These are phyloP conservation scores for Aspergillus sparsus DNA, from an alignment of 495 filamentous ascomycete genomes.

Conservation along the genomic window DNA sequence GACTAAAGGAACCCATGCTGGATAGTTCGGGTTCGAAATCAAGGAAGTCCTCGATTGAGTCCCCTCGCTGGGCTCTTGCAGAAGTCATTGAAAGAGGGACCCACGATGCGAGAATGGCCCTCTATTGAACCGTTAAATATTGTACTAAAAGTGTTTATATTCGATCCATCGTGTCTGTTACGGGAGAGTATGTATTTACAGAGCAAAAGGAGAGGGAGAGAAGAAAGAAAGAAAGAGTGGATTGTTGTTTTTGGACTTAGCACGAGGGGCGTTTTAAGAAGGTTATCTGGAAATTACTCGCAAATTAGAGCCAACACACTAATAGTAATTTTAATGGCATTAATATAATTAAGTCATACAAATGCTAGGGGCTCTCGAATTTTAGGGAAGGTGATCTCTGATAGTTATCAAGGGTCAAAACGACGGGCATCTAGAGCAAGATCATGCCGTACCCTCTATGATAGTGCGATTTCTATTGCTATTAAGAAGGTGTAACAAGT, in stretches of 20 bases:
- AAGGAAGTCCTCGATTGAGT: slow-evolving; percentile 22
- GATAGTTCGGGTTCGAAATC: slow-evolving; percentile 45
- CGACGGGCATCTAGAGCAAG: too few relatives aligned
- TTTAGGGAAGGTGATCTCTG: too few relatives aligned
- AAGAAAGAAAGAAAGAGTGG: neutral
- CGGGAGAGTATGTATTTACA: neutral
- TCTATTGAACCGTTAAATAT: slow-evolving; percentile 28
- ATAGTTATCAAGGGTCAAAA: too few relatives aligned
- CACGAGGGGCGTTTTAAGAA: neutral
- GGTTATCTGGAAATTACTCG: neutral
- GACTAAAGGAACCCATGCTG: slow-evolving; percentile 61
- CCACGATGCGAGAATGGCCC: slow-evolving; percentile 37
- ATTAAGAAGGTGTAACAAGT: too few relatives aligned
- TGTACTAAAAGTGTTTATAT: neutral
- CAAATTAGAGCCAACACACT: neutral
- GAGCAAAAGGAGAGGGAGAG: too few relatives aligned
- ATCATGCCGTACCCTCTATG: too few relatives aligned
- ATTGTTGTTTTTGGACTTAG: neutral
- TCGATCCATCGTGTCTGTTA: neutral
- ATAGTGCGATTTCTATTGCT: too few relatives aligned
- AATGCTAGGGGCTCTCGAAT: too few relatives aligned
- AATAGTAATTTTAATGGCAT: neutral
- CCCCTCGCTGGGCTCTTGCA: slow-evolving; percentile 36
- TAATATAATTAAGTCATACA: neutral
- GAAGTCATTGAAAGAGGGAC: slow-evolving; percentile 38